phyloP scores from a whole-genome alignment of 805 yeast genomes.

The Suhomyces pyralidae region DNA sequence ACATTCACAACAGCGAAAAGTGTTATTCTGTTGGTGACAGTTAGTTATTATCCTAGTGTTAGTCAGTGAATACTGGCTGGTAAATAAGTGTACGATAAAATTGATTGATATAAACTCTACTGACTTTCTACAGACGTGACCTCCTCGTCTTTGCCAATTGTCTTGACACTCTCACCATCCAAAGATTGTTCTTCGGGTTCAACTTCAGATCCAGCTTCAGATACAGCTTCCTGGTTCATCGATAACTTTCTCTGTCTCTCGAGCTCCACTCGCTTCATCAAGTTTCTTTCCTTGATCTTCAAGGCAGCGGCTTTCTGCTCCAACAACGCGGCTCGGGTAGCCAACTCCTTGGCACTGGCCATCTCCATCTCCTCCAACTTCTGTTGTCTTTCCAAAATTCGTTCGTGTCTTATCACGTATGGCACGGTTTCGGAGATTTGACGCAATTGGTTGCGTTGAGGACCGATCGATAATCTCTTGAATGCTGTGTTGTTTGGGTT shows the following conservation, averaged over 20 bases:
- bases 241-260: slow-evolving; percentile 16
- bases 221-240: neutral
- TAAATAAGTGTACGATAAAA: neutral
- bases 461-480: slow-evolving; percentile 44
- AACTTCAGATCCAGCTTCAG: neutral
- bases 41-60: too few species aligned
- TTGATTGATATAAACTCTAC: neutral
- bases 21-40: too few species aligned
- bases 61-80: too few species aligned
- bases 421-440: slow-evolving; percentile 83
- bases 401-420: slow-evolving; percentile 75
- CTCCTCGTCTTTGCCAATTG: neutral
- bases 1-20: neutral
- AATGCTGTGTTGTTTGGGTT: slow-evolving; percentile 30
- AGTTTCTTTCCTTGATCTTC: slow-evolving; percentile 59
- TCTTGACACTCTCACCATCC: neutral
- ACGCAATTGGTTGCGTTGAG: slow-evolving; percentile 62
- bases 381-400: slow-evolving; percentile 69
- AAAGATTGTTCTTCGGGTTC: neutral
- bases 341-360: slow-evolving; percentile 70
- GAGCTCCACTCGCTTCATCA: slow-evolving; percentile 42
- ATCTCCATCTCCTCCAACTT: slow-evolving; percentile 77
- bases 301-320: slow-evolving; percentile 73
- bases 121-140: neutral
- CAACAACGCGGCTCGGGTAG: slow-evolving; percentile 69